Base-by-base conservation (phyloP, 2,329 filamentous ascomycete species). In the Fusarium praegraminearum region DNA sequence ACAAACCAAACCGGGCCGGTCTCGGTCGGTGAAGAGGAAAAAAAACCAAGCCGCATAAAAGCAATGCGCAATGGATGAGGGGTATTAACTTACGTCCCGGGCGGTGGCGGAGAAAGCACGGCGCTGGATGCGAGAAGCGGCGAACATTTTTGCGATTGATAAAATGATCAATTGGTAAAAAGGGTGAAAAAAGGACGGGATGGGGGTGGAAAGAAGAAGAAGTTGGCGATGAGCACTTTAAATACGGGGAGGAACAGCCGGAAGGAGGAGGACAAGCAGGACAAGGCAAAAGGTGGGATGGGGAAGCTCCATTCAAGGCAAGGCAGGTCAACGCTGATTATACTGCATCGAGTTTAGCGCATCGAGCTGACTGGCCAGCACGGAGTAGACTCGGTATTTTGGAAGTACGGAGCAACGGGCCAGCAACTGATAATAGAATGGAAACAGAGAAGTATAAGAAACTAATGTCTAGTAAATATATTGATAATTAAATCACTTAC, bases 41-140 rank as follows among this genome's bases (percentile, higher is more conserved):
- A 51, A 51, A 70, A 57, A 33, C 15, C 49, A 28, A 53, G 60
- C 13, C 45, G 41, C 18, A 57, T 28, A 58, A 69, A 68, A 56
- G 49, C 49, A 41, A 40, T 55, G 62, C 38, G 57, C 53, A 57
- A 26, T 57, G 36, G 47, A 53, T 62, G 64, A 57, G 45, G 49
- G 68, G 44, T 24, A 43, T 55, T 40, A 59, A 82, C 87, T 82
- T 83, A 94, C 92, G 84, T 93, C 87, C 83, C 89, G 87, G 77
- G 91, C 90, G 78, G 92, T 91, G 80, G 88, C 91, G 79, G 92
- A 93, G 85, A 94, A 94, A 80, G 91, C 91, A 79, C 92, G 89
- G 83, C 89, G 88, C 86, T 93, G 91, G 82, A 91, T 84, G 74
- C 79, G 85, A 73, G 88, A 86, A 80, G 88, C 86, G 78, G 91